Evolutionary conservation across 1,139 yeast genomes (phyloP), one percentile per base, ranked within the genome.

Genomic region (Torulaspora globosa): DNA sequence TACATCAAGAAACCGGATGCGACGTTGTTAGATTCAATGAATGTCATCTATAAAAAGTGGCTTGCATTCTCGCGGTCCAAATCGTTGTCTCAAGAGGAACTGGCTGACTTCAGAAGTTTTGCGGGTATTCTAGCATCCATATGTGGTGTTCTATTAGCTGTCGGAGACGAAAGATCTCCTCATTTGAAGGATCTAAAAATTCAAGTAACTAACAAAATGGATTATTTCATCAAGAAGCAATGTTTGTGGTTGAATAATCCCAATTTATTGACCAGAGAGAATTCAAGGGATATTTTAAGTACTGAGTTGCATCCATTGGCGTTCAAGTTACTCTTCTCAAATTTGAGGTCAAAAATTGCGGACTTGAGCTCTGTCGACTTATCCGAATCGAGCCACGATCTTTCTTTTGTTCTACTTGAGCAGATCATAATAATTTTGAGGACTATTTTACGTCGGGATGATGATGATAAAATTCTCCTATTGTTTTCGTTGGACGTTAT

Each of bases 1-100:
- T 70, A 57, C 26, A 56, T 79, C n/a, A 75, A 77, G 5, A 68
- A 66, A 31, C 86, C 90, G 1, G 79, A 87, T 0, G 70, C 71
- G 32, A 77, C 87, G 1, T 66, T 86, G 31, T 70, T 77, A 34
- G 78, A 76, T 46, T 78, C 82, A 1, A 83, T 92, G 85, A 60
- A 73, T 4, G 65, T 78, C 33, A 75, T 84, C 48, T 82, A 76
- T 59, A 72, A 73, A 32, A 70, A 80, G 34, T 81, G 87, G 86
- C 56, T 65, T 39, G 62, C 52, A 27, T 62, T 59, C 42, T 62
- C 62, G 5, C 57, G 62, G 24, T 48, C 54, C 39, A 46, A 55
- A 24, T 53, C 54, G 28, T 36, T 66, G 27, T 56, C 65, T 11
- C 52, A 55, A 38, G 51, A 54, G 10, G 69, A 67, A 48, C 47